A percentile compares a stretch with the other conserved stretches of the same genome.
phyloP scores from a whole-genome alignment of 306 rosid species.

The Trifolium pratense region DNA sequence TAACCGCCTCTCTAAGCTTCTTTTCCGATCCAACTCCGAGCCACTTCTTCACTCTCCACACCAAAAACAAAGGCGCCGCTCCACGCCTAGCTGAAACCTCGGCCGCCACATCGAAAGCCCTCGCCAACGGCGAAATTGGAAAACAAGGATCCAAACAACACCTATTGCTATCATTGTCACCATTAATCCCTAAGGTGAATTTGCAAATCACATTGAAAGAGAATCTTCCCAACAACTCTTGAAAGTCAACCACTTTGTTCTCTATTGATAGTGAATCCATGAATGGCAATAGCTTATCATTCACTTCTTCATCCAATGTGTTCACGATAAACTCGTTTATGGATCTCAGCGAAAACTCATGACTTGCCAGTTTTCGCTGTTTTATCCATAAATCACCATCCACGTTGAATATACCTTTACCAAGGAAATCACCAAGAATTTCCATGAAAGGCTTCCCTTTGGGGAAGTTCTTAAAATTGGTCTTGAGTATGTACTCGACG shows the following conservation, averaged over 20 bases:
- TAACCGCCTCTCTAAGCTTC: constrained; percentile 58
- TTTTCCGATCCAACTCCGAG: constrained; percentile 76
- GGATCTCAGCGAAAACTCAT: constrained; percentile 70
- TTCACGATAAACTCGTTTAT: constrained; percentile 50
- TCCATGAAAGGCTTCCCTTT: constrained; percentile 88
- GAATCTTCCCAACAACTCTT: constrained; percentile 70
- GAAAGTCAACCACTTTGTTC: constrained; percentile 58
- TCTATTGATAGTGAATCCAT: constrained; percentile 49
- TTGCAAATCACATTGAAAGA: constrained; percentile 50
- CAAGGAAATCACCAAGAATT: constrained; percentile 81
- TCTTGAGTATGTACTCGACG: constrained; percentile 81
- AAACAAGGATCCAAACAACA: constrained; percentile 60
- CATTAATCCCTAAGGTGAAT: constrained; percentile 57
- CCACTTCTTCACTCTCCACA: constrained; percentile 83
- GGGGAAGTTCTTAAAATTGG: constrained; percentile 84
- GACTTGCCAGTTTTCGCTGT: constrained; percentile 73
- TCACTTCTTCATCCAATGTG: constrained; percentile 60
- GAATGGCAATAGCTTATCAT: constrained; percentile 52
- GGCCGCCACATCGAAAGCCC: constrained; percentile 73
- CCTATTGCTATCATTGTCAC: constrained; percentile 31
- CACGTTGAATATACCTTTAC: constrained; percentile 80
- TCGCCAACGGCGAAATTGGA: constrained; percentile 50
- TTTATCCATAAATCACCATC: constrained; percentile 75
- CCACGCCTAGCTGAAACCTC: constrained; percentile 77
- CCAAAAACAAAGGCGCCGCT: constrained; percentile 63